Base-by-base conservation (phyloP, 2,329 filamentous ascomycete genomes). In the Tolypocladium paradoxum region DNA sequence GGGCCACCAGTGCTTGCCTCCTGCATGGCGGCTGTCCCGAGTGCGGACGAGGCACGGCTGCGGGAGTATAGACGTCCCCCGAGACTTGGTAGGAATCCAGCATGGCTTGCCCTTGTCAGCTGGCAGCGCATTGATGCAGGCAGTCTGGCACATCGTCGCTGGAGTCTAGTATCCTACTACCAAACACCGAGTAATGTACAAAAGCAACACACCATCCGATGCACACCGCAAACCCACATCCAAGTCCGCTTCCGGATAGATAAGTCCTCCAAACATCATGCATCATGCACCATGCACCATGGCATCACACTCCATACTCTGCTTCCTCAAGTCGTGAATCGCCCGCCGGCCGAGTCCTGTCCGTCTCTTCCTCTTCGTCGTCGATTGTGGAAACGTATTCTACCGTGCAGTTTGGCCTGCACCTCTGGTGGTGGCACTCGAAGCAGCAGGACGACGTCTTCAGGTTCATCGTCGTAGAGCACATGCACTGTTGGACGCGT, bases 401-500 rank as follows among this genome's bases (percentile, higher is more conserved):
- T 7, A 56, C 9, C n/a, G 0, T 6, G 27, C 57, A 59, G 22
- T 55, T 8, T 4, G 35, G 6, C 4, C 0, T 1, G 16, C 57
- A 59, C 31, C 48, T 48, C 20, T 6, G 14, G 47, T 55, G 57
- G 18, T 47, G 2, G 27, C 57, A 59, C 6, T 51, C 50, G 34
- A 54, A 36, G 31, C 57, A 59, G 22, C 45, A 31, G 3, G 50
- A 22, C 4, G 56, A 54, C 20, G 52, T 55, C 33, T 51, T 59
- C 9, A 53, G 14, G 45, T 55, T 57, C 20, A 54, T 55, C 6
- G 53, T 52, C 9, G 48, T n/a, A 1, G 1, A 29, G 22, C 64
- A 66, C 6, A 46, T 24, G 48, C 58, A 63, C 64, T 66, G 52
- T 27, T 43, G 20, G 6, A 14, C 31, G 16, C 4, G 38, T 50